These are phyloP conservation scores for Primulina tabacum DNA, from an alignment of 257 asterid species.

Conservation along the genomic window DNA sequence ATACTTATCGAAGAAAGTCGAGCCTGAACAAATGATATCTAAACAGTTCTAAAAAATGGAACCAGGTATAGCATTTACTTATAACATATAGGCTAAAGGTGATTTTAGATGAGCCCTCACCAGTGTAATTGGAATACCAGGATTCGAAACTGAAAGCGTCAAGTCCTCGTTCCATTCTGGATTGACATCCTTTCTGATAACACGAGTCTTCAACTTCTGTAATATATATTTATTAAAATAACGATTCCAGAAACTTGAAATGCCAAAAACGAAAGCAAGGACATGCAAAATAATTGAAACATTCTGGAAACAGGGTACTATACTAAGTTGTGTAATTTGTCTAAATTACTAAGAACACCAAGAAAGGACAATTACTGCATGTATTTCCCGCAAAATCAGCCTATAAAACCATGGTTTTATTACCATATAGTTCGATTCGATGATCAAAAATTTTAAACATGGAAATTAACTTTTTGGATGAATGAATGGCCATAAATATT, in stretches of 20 bases:
- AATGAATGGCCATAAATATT: background rate
- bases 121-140: slow-evolving; percentile 42
- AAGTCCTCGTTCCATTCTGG: slow-evolving; percentile 93
- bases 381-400: background rate
- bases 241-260: background rate
- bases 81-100: background rate
- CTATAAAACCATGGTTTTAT: background rate
- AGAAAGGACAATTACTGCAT: background rate
- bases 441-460: no score
- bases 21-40: background rate
- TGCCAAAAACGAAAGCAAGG: background rate
- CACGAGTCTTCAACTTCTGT: slow-evolving; percentile 87
- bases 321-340: background rate
- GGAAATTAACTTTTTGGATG: background rate
- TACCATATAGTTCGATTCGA: background rate
- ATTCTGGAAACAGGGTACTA: background rate
- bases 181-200: slow-evolving; percentile 67
- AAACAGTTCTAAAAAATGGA: background rate
- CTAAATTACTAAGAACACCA: background rate
- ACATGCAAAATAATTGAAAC: no score
- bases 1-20: no score
- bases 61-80: background rate
- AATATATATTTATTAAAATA: background rate
- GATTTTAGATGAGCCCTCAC: slow-evolving; percentile 34
- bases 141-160: slow-evolving; percentile 65